These are phyloP conservation scores for Alternaria postmessia DNA, from an alignment of 2,329 filamentous ascomycete genomes.

Conservation along the genomic window DNA sequence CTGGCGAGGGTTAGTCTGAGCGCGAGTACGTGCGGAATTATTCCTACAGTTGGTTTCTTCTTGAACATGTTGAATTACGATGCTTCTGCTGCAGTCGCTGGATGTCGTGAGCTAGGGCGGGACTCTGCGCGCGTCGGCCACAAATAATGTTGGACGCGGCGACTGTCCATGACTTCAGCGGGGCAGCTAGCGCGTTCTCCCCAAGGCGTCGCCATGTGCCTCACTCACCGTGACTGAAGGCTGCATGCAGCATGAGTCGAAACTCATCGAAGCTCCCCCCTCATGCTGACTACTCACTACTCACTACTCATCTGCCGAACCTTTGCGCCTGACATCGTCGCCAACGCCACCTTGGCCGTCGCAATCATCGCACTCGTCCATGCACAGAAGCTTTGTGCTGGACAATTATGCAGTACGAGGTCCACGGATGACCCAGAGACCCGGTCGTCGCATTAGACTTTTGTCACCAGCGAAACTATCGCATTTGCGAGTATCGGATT, in stretches of 20 bases:
- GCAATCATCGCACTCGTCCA: background rate
- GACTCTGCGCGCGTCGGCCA: background rate
- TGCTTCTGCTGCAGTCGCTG: background rate
- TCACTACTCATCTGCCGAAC: background rate
- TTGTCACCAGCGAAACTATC: background rate
- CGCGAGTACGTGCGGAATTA: background rate
- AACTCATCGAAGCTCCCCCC: too few relatives aligned
- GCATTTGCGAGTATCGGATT: too few relatives aligned
- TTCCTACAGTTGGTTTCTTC: conserved; percentile 66
- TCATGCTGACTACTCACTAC: background rate
- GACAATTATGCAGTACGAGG: background rate
- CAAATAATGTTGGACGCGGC: conserved; percentile 1
- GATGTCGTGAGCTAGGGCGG: background rate
- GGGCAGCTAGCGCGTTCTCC: conserved; percentile 14
- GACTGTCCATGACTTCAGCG: conserved; percentile 24
- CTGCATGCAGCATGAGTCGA: background rate
- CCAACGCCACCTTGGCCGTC: background rate
- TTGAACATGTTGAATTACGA: conserved; percentile 63
- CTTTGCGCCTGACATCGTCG: background rate
- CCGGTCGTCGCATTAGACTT: conserved; percentile 6
- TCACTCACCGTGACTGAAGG: background rate
- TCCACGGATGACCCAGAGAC: conserved; percentile 5
- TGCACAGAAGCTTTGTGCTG: background rate
- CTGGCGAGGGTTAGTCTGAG: conserved; percentile 47
- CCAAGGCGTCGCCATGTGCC: background rate